Evolutionary conservation across 2,329 filamentous ascomycete genomes (phyloP).

Genomic region (Endothia cerciana): DNA sequence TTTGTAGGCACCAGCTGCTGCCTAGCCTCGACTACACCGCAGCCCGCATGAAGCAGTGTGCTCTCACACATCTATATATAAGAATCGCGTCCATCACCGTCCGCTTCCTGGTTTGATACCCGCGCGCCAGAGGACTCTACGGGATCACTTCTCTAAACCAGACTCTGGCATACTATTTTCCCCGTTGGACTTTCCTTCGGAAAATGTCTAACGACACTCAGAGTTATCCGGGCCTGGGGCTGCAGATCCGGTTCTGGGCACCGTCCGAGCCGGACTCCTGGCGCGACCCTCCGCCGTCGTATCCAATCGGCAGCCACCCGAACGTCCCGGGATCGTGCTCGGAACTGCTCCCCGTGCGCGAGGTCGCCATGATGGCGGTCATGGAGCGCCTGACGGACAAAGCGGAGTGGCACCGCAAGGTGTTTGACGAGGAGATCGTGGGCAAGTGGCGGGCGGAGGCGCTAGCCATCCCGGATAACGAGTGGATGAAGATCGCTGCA

Average conservation of each 20-base stretch:
- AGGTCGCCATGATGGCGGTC: slow-evolving; percentile 24
- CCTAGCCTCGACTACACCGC: background rate
- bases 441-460: slow-evolving; percentile 41
- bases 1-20: background rate
- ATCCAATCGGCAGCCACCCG: slow-evolving; percentile 19
- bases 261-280: background rate
- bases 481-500: slow-evolving; percentile 16
- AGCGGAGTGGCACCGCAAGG: slow-evolving; percentile 40
- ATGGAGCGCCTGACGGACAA: slow-evolving; percentile 28
- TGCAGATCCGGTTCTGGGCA: slow-evolving; percentile 7
- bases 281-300: background rate
- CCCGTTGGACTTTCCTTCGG: background rate
- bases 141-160: background rate
- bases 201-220: background rate
- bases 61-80: background rate
- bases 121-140: background rate
- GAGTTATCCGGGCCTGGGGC: slow-evolving; percentile 16
- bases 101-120: background rate
- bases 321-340: slow-evolving; percentile 11
- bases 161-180: background rate
- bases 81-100: background rate
- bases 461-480: slow-evolving; percentile 33
- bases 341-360: slow-evolving; percentile 28
- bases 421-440: slow-evolving; percentile 40
- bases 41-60: background rate